Evolutionary conservation across 1,284 basidiomycete genomes (phyloP), one percentile per base, ranked within the genome.

Genomic region (Dichomitus squalens): DNA sequence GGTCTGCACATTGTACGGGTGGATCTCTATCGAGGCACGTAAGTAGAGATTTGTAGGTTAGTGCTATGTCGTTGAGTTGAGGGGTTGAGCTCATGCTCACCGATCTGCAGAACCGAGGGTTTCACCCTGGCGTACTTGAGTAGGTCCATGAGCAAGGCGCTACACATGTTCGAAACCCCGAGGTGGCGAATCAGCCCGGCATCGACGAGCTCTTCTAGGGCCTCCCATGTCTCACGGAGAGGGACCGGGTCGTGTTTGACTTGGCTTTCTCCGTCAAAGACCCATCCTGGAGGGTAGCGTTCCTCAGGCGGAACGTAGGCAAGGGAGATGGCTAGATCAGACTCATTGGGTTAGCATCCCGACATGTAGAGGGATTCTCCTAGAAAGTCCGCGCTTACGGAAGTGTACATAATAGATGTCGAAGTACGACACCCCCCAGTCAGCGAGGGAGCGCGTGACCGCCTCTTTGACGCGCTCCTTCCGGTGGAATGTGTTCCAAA

Each of bases 401-500:
- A 68, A 68, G 54, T 68, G 67, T 11, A 68, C 58, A 38, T 66
- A 63, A 57, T 65, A 68, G 1, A 68, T 53, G 55, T 68, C 67
- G 31, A 68, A 67, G 55, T 68, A 68, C 16, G 63, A 63, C 16
- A 68, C 64, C 48, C 66, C 67, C 64, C 66, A 68, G 59, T 69
- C 67, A n/a, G 54, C 33, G 18, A 69, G 63, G 16, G 65, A 65
- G 50, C 62, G 64, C 64, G 53, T 49, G 52, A 65, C 62, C 23
- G 65, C 65, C 44, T 61, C 61, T 29, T 50, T 44, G 20, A 68
- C 67, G 52, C 67, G 63, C 49, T 66, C 63, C 55, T 58, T 66
- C 52, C 57, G 60, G 36, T 67, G 67, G 60, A 68, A 68, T 38
- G 67, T 68, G 58, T 69, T 67, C 67, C 67, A 69, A 21, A 67